Evolutionary conservation across 2,329 filamentous ascomycete species (phyloP), one percentile per base, ranked within the genome.

Genomic region (Calonectria montana): DNA sequence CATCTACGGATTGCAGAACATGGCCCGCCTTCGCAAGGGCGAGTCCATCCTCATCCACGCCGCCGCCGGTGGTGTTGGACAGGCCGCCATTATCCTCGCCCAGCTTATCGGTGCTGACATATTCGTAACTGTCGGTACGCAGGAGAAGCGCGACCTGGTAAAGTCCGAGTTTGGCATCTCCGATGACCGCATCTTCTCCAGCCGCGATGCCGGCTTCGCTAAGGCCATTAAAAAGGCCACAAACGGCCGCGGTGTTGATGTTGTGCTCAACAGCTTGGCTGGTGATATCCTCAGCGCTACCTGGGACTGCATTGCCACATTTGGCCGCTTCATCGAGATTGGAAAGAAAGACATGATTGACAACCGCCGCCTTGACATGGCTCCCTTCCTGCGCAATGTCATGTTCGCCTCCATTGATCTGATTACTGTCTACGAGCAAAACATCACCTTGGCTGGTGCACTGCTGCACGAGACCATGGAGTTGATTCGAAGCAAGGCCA

Each of bases 301-400:
- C 2, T 83, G 79, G 80, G 57, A 77, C 15, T 81, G 79, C 61
- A 71, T 84, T 18, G 80, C 82, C 4, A 65, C 67, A 3, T 79
- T 78, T 48, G 82, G 82, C 4, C 72, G 76, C 1, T 81, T 84
- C 50, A 62, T 84, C 2, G 83, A 84, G 67, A 78, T 84, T 39
- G 80, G 80, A 3, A 80, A 78, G 65, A 76, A 75, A 9, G 81
- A 83, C 61, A 79, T 82, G 15, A 41, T 61, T n/a, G 68, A 67
- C 18, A 71, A 68, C 48, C 47, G 27, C 25, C 59, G 35, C 10
- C 59, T 75, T n/a, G 62, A 53, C 12, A 84, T 85, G 82, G 63
- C 75, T 1, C 80, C 80, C 0, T 85, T 86, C 62, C 29, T 59
- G 16, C 18, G 57, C 15, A 66, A 65, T 13, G 71, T 68, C 23